Percentiles rank a stretch among this genome's conserved stretches.
phyloP scores from a whole-genome alignment of 23 red algal species.

The Gracilaria vermiculophylla region DNA sequence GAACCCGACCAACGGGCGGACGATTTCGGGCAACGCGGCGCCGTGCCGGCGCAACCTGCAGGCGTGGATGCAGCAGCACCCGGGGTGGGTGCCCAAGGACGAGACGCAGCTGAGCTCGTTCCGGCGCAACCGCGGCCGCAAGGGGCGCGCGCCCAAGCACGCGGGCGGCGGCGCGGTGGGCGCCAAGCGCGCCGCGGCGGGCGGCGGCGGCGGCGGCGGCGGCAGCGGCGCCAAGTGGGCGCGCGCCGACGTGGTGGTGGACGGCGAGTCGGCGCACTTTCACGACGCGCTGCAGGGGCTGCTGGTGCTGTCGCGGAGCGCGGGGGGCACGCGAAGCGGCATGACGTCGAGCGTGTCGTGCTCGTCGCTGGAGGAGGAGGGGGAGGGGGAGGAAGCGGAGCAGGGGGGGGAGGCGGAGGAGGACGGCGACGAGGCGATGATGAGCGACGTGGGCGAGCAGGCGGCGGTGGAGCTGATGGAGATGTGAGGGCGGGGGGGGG shows the following conservation, averaged over 20 bases:
- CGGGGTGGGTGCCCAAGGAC: slow-evolving; percentile 90
- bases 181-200: no score
- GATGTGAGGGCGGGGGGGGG: neutral
- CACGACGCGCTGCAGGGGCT: slow-evolving; percentile 48
- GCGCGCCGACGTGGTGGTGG: neutral
- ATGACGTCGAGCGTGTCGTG: slow-evolving; percentile 57
- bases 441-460: neutral
- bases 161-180: neutral
- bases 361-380: slow-evolving; percentile 30
- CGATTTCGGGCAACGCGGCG: slow-evolving; percentile 96
- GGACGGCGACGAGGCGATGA: neutral
- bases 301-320: slow-evolving; percentile 39
- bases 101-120: slow-evolving; percentile 86
- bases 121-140: slow-evolving; percentile 65
- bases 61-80: slow-evolving; percentile 86
- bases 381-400: neutral
- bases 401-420: neutral
- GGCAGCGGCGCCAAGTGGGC: no score
- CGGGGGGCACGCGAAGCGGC: slow-evolving; percentile 14
- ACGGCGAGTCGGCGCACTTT: slow-evolving; percentile 22
- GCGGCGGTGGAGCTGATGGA: neutral
- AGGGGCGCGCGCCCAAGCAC: neutral
- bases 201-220: neutral
- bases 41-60: slow-evolving; percentile 89
- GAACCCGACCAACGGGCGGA: slow-evolving; percentile 90